These are phyloP conservation scores for Fusarium sp. DNA, from an alignment of 2,329 filamentous ascomycete species.

Conservation along the genomic window DNA sequence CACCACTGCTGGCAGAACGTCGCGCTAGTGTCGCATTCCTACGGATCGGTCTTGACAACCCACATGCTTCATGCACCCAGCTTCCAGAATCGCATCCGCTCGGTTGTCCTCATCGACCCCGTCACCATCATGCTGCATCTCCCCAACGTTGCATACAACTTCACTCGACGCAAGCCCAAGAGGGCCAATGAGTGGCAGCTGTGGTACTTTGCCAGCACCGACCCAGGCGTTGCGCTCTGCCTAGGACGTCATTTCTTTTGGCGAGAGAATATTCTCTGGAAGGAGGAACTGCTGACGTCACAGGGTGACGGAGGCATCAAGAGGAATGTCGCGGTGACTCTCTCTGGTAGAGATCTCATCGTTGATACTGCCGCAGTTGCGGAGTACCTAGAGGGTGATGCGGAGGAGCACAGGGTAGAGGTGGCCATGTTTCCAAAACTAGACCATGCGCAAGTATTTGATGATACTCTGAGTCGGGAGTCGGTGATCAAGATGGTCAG, in stretches of 20 bases:
- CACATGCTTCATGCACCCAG: slow-evolving; percentile 70
- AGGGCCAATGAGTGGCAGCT: slow-evolving; percentile 79
- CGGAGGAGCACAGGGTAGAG: slow-evolving; percentile 59
- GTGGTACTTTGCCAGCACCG: slow-evolving; percentile 79
- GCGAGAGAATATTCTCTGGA: slow-evolving; percentile 80
- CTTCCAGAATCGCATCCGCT: slow-evolving; percentile 66
- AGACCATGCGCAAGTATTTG: slow-evolving; percentile 77
- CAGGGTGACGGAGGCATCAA: slow-evolving; percentile 34
- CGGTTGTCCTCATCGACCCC: slow-evolving; percentile 70
- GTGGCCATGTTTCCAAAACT: slow-evolving; percentile 73
- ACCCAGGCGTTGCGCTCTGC: slow-evolving; percentile 76
- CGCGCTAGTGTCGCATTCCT: slow-evolving; percentile 74
- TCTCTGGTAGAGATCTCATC: slow-evolving; percentile 76
- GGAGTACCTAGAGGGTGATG: slow-evolving; percentile 64
- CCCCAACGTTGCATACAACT: slow-evolving; percentile 81
- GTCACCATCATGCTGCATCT: slow-evolving; percentile 78
- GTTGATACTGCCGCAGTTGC: slow-evolving; percentile 73
- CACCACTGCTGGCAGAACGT: slow-evolving; percentile 72
- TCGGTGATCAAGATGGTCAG: slow-evolving; percentile 51
- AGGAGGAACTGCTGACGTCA: slow-evolving; percentile 69
- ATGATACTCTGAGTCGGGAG: slow-evolving; percentile 51
- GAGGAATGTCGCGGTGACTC: slow-evolving; percentile 68
- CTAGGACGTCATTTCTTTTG: slow-evolving; percentile 80
- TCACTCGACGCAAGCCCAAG: slow-evolving; percentile 68
- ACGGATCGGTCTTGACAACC: slow-evolving; percentile 75